These are phyloP conservation scores for Populus hybrid DNA, from an alignment of 441 rosid genomes.

Conservation along the genomic window DNA sequence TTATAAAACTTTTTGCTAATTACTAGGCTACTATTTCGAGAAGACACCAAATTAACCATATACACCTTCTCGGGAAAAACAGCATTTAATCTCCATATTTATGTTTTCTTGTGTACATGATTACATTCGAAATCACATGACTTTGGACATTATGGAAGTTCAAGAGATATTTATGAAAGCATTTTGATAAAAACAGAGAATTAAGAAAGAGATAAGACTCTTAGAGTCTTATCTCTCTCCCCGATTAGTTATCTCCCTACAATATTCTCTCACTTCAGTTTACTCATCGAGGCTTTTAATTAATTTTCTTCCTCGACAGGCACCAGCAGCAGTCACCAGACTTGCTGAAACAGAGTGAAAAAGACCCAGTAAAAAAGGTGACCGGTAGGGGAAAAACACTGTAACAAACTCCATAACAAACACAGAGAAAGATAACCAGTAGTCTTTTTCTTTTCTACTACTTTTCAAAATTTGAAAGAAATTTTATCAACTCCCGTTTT, in stretches of 20 bases:
- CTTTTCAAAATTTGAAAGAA: constrained; percentile 12
- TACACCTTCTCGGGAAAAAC: neutral
- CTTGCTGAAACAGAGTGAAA: neutral
- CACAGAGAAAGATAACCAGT: constrained; percentile 1
- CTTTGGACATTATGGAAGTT: neutral
- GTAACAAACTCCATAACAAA: neutral
- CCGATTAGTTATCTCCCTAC: neutral
- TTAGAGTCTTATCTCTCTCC: neutral
- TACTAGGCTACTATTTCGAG: too few species aligned
- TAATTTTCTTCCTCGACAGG: neutral
- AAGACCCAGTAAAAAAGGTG: neutral
- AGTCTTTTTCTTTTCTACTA: neutral
- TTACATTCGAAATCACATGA: neutral
- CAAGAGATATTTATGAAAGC: neutral
- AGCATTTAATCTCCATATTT: neutral
- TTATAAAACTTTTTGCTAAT: too few species aligned
- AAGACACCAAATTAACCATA: neutral
- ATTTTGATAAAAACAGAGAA: neutral
- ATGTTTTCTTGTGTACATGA: neutral
- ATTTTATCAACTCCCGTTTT: neutral
- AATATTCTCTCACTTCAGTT: too few species aligned
- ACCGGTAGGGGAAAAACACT: neutral
- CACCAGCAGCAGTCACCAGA: neutral
- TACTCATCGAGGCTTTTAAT: too few species aligned
- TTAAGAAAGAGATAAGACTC: neutral